Evolutionary conservation across 345 rosid genomes (phyloP), one percentile per base, ranked within the genome.

Genomic region (Pistacia integerrima): DNA sequence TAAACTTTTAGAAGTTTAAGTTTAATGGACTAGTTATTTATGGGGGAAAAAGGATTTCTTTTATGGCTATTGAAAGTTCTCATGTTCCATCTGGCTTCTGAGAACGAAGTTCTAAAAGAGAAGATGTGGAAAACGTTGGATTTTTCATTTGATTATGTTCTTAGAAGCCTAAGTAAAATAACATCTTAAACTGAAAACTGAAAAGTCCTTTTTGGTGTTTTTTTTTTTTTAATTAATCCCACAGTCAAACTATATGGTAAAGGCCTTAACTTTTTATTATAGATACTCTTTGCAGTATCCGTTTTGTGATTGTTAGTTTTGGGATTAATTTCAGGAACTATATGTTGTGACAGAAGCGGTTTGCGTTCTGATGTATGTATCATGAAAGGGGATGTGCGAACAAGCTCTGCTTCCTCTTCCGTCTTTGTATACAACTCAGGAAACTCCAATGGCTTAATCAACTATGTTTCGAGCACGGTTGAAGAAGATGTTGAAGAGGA

Each of bases 351-450:
- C 69, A 88, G 94, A 76, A 90, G 85, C 54, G 80, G 90, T 79
- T 46, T 79, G 22, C 90, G 98, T 17, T 73, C 92, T 0, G 97
- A 93, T 65, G 38, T 92, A 3, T 93, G 98, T 84, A 44, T 84
- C 63, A 90, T 93, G 93, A 89, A 83, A 83, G 98, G 98, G 58
- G 97, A 91, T 74, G 74, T 92, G 12, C 83, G 94, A 76, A 89
- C 93, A 66, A 78, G 80, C 74, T 87, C 92, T 69, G 72, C 86
- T 64, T 89, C 97, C 70, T 87, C 91, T 18, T 91, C 94, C 16
- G n/a, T 93, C 81, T 79, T 88, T 76, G 85, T 91, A 58, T 86
- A 87, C 75, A 76, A 81, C 41, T 73, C 93, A 38, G 77, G 41
- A 57, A 57, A 57, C 44, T 68, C 65, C 14, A 54, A 30, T 54